phyloP scores from a whole-genome alignment of 495 filamentous ascomycete genomes.

The Cryomyces antarcticus region DNA sequence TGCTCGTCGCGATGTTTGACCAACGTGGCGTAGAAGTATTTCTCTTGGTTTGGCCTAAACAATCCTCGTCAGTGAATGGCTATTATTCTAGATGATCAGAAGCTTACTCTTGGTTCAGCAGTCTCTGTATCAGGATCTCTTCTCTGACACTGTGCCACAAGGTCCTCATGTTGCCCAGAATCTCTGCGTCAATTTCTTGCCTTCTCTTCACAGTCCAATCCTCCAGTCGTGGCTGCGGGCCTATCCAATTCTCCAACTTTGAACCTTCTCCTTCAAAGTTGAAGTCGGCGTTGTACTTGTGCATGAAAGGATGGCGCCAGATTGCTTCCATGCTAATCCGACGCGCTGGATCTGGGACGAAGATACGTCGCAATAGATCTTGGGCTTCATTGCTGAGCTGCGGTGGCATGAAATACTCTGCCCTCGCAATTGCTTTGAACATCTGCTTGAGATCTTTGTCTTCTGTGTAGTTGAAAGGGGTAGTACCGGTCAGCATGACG shows the following conservation, averaged over 20 bases:
- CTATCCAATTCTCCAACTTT: conserved; percentile 29
- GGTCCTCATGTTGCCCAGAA: conserved; percentile 65
- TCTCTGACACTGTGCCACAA: conserved; percentile 71
- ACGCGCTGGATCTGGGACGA: conserved; percentile 49
- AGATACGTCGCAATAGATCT: conserved; percentile 55
- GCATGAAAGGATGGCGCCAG: conserved; percentile 65
- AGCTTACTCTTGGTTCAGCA: conserved; percentile 45
- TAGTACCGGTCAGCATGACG: conserved; percentile 52
- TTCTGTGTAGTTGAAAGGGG: conserved; percentile 43
- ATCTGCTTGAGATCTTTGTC: conserved; percentile 38
- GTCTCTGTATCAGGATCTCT: conserved; percentile 41
- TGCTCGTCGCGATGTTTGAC: conserved; percentile 60
- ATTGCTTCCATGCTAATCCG: conserved; percentile 62
- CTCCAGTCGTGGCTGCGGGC: conserved; percentile 28
- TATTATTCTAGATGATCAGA: not conserved
- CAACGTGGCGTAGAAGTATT: conserved; percentile 75
- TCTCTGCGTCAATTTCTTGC: conserved; percentile 51
- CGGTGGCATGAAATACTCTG: conserved; percentile 48
- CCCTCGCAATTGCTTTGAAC: conserved; percentile 45
- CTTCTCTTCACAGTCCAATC: conserved; percentile 31
- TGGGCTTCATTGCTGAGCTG: conserved; percentile 49
- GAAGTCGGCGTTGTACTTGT: conserved; percentile 41
- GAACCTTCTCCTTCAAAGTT: conserved; percentile 16
- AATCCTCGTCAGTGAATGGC: conserved; percentile 1
- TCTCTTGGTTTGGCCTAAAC: conserved; percentile 60